A percentile compares a stretch with the other conserved stretches of the same genome.
phyloP scores from a whole-genome alignment of 495 filamentous ascomycete genomes.

The Mytilinidion resinicola region DNA sequence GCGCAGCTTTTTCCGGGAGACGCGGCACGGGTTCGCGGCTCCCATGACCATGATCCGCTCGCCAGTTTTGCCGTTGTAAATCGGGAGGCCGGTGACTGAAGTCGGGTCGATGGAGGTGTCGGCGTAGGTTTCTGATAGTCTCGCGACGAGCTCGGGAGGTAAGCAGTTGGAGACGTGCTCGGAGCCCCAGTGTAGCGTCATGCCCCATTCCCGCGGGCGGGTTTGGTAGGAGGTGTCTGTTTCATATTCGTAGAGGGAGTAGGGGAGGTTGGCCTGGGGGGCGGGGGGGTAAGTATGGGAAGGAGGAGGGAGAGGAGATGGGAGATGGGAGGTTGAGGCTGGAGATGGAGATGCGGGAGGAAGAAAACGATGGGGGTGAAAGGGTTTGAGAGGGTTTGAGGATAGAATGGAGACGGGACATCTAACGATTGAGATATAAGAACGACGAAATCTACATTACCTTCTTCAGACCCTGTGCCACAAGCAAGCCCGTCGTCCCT shows the following conservation, averaged over 20 bases:
- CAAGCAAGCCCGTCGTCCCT: slow-evolving; percentile 20
- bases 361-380: too few relatives aligned
- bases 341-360: too few relatives aligned
- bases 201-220: slow-evolving; percentile 11
- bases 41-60: slow-evolving; percentile 14
- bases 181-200: slow-evolving; percentile 8
- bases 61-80: slow-evolving; percentile 19
- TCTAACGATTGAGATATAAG: too few relatives aligned
- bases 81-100: slow-evolving; percentile 5
- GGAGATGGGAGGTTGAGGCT: not conserved
- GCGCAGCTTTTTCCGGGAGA: slow-evolving; percentile 15
- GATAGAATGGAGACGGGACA: too few relatives aligned
- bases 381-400: too few relatives aligned
- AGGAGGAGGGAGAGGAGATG: not conserved
- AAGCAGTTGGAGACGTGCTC: slow-evolving; percentile 4
- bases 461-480: slow-evolving; percentile 23
- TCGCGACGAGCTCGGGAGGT: not conserved
- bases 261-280: slow-evolving; percentile 9
- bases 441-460: not conserved
- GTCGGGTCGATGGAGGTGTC: not conserved
- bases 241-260: slow-evolving; percentile 14
- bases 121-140: slow-evolving; percentile 2
- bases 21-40: slow-evolving; percentile 1
- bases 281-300: not conserved
- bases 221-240: slow-evolving; percentile 6